These are phyloP conservation scores for Mentha longifolia DNA, from an alignment of 257 asterid species.

Conservation along the genomic window DNA sequence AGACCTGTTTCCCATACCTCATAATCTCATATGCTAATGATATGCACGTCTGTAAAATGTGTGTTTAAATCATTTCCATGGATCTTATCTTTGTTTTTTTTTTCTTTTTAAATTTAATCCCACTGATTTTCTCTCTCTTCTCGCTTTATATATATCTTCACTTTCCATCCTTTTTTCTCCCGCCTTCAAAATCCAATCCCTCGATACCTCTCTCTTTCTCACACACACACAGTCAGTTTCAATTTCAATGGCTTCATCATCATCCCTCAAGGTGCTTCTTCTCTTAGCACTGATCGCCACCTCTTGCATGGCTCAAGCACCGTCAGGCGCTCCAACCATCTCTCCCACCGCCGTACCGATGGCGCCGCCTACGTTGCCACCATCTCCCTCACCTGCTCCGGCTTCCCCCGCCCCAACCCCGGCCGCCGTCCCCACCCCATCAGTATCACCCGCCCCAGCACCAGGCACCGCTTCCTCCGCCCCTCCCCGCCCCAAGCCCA, in stretches of 20 bases:
- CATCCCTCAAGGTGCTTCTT: slow-evolving; percentile 45
- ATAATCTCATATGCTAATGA: too few relatives aligned
- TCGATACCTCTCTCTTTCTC: not conserved
- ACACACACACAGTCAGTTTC: too few relatives aligned
- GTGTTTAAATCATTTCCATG: slow-evolving; percentile 2
- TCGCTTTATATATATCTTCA: slow-evolving; percentile 34
- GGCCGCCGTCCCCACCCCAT: slow-evolving; percentile 30
- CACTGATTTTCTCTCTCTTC: slow-evolving; percentile 16
- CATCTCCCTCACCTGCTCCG: slow-evolving; percentile 39
- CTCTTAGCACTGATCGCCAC: slow-evolving; percentile 57
- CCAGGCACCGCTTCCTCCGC: slow-evolving; percentile 37
- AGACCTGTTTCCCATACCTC: slow-evolving; percentile 18
- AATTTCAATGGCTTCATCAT: slow-evolving; percentile 39
- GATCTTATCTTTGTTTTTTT: slow-evolving; percentile 27
- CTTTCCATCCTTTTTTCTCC: slow-evolving; percentile 27
- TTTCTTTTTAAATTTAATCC: not conserved
- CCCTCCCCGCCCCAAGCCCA: slow-evolving; percentile 38
- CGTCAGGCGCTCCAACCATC: slow-evolving; percentile 56
- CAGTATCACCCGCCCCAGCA: slow-evolving; percentile 38
- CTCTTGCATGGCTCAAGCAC: slow-evolving; percentile 69
- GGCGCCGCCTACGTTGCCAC: slow-evolving; percentile 45
- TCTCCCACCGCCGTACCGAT: slow-evolving; percentile 53
- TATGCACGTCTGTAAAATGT: slow-evolving; percentile 35
- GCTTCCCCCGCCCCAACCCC: slow-evolving; percentile 41
- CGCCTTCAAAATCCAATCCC: not conserved